Conservation (phyloP, 2,329 filamentous ascomycete species). For the Pezicula neosporulosa region DNA sequence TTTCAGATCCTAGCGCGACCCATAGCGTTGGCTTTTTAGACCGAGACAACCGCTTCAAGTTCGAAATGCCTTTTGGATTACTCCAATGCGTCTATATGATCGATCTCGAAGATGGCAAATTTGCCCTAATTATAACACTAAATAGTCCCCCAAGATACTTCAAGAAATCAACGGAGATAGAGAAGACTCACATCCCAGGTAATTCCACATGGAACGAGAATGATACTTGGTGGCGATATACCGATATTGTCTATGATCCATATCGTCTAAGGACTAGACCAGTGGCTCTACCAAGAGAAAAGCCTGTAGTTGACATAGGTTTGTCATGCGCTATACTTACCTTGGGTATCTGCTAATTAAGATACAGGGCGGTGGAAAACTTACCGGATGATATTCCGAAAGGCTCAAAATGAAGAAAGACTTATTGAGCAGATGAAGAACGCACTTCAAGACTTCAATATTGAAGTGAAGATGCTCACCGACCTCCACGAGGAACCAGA, state of each 20-base stretch:
- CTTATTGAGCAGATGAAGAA: conserved; percentile 16
- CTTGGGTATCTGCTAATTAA: not conserved
- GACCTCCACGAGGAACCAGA: conserved; percentile 39
- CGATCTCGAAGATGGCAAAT: conserved; percentile 26
- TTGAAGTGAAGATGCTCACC: conserved; percentile 44
- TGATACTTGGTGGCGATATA: conserved; percentile 61
- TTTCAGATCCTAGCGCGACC: conserved; percentile 4
- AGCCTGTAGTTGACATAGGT: conserved; percentile 55
- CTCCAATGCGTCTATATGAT: conserved; percentile 41
- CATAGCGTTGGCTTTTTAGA: conserved; percentile 13
- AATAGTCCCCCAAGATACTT: conserved; percentile 38
- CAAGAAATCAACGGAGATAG: conserved; percentile 26
- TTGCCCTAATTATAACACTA: conserved; percentile 44
- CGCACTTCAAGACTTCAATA: conserved; percentile 67
- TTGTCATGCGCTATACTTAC: not conserved
- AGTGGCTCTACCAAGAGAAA: conserved; percentile 42
- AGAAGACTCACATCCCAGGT: conserved; percentile 36
- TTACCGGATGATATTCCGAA: conserved; percentile 48
- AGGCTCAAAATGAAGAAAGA: conserved; percentile 18
- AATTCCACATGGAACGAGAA: conserved; percentile 49
- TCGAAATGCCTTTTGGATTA: conserved; percentile 34
- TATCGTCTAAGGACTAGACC: conserved; percentile 30
- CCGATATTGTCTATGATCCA: conserved; percentile 51
- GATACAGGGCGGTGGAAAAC: conserved; percentile 57
- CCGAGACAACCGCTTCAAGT: conserved; percentile 27